phyloP scores from a whole-genome alignment of 164 flowering plant species.

The Aristolochia fimbriata region DNA sequence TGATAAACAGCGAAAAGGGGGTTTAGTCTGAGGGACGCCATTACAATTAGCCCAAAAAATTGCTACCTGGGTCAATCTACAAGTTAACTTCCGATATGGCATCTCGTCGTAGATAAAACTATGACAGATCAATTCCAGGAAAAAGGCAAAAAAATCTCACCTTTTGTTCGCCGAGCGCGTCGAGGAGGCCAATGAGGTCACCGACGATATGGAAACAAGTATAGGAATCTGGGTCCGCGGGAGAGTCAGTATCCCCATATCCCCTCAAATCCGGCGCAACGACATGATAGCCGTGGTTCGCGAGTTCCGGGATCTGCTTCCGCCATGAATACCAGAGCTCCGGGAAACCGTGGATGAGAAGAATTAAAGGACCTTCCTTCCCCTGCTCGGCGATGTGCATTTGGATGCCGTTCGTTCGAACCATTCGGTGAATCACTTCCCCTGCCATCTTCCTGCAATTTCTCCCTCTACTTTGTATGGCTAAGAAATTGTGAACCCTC shows the following conservation, averaged over 20 bases:
- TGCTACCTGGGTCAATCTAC: no score
- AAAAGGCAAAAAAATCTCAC: slow-evolving; percentile 17
- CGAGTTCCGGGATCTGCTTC: slow-evolving; percentile 25
- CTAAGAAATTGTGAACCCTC: no score
- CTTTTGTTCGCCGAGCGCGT: slow-evolving; percentile 30
- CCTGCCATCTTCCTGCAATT: no score
- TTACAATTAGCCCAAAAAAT: no score
- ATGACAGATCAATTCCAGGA: no score
- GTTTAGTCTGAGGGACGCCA: no score
- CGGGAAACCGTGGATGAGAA: slow-evolving; percentile 33
- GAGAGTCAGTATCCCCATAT: slow-evolving; percentile 45
- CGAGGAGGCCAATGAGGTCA: slow-evolving; percentile 52
- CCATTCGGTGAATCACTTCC: slow-evolving; percentile 1
- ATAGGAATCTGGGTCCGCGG: slow-evolving; percentile 23
- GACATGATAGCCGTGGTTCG: slow-evolving; percentile 29
- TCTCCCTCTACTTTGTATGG: no score
- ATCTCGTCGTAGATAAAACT: no score
- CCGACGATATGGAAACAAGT: slow-evolving; percentile 48
- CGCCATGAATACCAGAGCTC: slow-evolving; percentile 36
- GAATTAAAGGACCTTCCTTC: slow-evolving; percentile 18
- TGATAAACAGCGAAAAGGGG: slow-evolving; percentile 1
- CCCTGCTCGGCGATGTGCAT: slow-evolving; percentile 36
- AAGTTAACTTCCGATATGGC: no score
- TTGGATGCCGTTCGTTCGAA: slow-evolving; percentile 30
- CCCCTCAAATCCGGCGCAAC: slow-evolving; percentile 44